A percentile compares a stretch with the other conserved stretches of the same genome.
Evolutionary conservation across 169 alveolate species (phyloP).

Genomic region (Miamiensis avidus): DNA sequence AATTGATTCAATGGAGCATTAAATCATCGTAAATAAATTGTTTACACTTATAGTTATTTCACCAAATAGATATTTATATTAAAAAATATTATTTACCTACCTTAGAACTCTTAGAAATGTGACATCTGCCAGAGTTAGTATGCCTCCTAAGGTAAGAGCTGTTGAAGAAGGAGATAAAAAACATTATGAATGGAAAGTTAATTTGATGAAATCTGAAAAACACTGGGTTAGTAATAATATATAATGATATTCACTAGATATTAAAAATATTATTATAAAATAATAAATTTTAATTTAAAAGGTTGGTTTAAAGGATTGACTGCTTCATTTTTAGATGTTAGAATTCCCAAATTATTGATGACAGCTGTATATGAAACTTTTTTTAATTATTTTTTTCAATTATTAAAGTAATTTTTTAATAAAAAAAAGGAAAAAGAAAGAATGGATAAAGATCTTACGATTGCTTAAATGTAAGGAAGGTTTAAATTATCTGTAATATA

Average conservation of each 20-base stretch:
- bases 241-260: neutral
- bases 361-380: slow-evolving; percentile 56
- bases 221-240: slow-evolving; percentile 64
- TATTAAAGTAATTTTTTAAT: too few relatives aligned
- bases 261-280: too few relatives aligned
- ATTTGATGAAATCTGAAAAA: slow-evolving; percentile 78
- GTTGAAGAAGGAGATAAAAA: slow-evolving; percentile 55
- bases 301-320: slow-evolving; percentile 91
- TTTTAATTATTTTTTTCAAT: too few relatives aligned
- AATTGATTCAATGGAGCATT: slow-evolving; percentile 82
- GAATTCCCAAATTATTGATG: slow-evolving; percentile 78
- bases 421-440: slow-evolving; percentile 86
- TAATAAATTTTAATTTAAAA: neutral
- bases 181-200: slow-evolving; percentile 78
- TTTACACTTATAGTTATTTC: neutral
- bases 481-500: slow-evolving; percentile 79
- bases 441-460: slow-evolving; percentile 88
- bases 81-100: too few relatives aligned
- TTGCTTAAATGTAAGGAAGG: slow-evolving; percentile 92
- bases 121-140: slow-evolving; percentile 84
- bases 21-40: slow-evolving; percentile 51
- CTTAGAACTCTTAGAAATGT: slow-evolving; percentile 54
- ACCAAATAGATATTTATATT: too few relatives aligned
- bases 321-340: slow-evolving; percentile 68
- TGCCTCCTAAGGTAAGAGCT: slow-evolving; percentile 79